These are phyloP conservation scores for Elongisporangium prolatum DNA, from an alignment of 352 stramenopile genomes.

Conservation along the genomic window DNA sequence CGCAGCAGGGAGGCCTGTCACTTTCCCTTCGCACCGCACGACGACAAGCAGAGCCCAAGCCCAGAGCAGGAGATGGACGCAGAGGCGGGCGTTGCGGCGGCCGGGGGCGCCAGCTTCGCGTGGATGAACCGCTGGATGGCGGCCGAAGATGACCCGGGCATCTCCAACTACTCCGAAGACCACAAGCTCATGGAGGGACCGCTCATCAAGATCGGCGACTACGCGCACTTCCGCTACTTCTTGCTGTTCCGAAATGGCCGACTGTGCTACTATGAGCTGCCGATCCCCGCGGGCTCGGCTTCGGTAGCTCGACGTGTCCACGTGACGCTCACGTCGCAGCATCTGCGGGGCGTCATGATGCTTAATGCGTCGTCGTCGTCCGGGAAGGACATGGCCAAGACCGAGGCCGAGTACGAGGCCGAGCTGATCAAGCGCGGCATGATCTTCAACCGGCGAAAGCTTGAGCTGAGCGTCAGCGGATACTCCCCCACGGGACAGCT, in stretches of 20 bases:
- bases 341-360: conserved; percentile 82
- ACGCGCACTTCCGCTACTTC: conserved; percentile 86
- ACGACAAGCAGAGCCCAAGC: neutral
- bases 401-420: conserved; percentile 67
- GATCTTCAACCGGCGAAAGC: conserved; percentile 76
- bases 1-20: neutral
- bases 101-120: conserved; percentile 10
- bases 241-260: conserved; percentile 75
- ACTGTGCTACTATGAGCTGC: conserved; percentile 86
- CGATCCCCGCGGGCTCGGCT: conserved; percentile 36
- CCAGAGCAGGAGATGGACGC: conserved; percentile 18
- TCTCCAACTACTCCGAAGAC: conserved; percentile 81
- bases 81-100: conserved; percentile 27
- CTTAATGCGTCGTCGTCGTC: conserved; percentile 69
- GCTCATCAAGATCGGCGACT: conserved; percentile 84
- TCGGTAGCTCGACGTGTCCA: conserved; percentile 40
- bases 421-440: conserved; percentile 63
- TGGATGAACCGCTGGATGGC: conserved; percentile 57
- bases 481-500: conserved; percentile 74
- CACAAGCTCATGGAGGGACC: conserved; percentile 84
- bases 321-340: conserved; percentile 68
- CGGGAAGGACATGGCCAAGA: conserved; percentile 48
- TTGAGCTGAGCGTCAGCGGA: conserved; percentile 80
- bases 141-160: conserved; percentile 44
- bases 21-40: neutral